These are phyloP conservation scores for Pleurotus citrinopileatus DNA, from an alignment of 768 basidiomycete genomes.

Conservation along the genomic window DNA sequence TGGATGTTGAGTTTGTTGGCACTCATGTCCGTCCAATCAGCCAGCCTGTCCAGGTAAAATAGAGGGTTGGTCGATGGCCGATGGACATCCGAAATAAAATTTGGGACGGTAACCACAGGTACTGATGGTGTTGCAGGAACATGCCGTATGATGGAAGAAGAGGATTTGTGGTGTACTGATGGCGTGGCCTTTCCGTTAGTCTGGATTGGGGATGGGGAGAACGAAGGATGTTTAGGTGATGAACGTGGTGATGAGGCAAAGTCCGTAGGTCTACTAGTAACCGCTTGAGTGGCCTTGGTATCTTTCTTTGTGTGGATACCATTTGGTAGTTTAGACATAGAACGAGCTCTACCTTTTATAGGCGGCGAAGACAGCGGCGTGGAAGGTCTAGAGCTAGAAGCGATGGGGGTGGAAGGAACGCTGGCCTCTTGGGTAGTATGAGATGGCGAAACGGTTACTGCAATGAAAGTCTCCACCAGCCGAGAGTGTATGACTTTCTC, in stretches of 20 bases:
- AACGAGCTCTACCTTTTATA: conserved; percentile 1
- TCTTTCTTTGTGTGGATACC: not conserved
- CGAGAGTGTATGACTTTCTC: conserved; percentile 72
- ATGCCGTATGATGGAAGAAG: conserved; percentile 10
- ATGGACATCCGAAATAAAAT: conserved; percentile 80
- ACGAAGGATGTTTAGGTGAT: conserved; percentile 9
- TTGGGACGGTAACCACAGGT: conserved; percentile 31
- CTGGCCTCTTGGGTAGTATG: not conserved
- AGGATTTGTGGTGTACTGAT: not conserved
- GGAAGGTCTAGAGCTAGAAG: conserved; percentile 12
- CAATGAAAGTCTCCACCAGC: conserved; percentile 75
- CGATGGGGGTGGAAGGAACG: conserved; percentile 6
- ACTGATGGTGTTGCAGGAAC: conserved; percentile 26
- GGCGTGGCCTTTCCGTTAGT: conserved; percentile 3
- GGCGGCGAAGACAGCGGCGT: conserved; percentile 14
- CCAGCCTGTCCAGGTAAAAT: conserved; percentile 68
- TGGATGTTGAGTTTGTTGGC: conserved; percentile 51
- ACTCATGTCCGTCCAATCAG: conserved; percentile 51
- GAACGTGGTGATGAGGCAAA: conserved; percentile 5
- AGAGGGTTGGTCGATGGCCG: conserved; percentile 81
- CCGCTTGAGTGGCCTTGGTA: not conserved
- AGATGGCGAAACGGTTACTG: conserved; percentile 39
- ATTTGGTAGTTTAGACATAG: not conserved
- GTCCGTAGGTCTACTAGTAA: not conserved
- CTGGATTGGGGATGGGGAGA: conserved; percentile 3